Base-by-base conservation (phyloP, 139 green algal genomes). In the Monoraphidium neglectum region DNA sequence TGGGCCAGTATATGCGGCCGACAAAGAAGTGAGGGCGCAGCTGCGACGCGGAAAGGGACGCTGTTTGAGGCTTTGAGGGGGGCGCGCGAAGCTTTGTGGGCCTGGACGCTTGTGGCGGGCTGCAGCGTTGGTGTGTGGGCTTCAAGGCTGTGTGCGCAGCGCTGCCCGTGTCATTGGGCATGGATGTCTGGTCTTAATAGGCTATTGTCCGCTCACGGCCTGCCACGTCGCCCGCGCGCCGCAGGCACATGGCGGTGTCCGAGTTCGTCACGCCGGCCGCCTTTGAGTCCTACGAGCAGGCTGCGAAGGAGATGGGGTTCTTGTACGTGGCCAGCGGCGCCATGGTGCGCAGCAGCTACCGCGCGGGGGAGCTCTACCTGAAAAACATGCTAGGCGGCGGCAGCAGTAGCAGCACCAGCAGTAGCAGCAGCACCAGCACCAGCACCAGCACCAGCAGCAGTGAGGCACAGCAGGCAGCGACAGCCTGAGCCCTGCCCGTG, bases 1-100 rank as follows among this genome's bases (percentile, higher is more conserved):
- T 99, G 43, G 97, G 97, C 1, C 97, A 99, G 91, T 99, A 99
- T 91, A 97, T 99, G 95, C 90, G 94, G 51, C 97, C 97, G 65
- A 99, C 96, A 23, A 97, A 97, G 76, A 89, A 93, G 43, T 51
- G 43, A 12, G 43, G 8, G 8, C 43, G n/a, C n/a, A n/a, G n/a
- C n/a, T n/a, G n/a, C n/a, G n/a, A n/a, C n/a, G n/a, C n/a, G n/a
- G n/a, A n/a, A n/a, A n/a, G 43, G 43, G 43, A 12, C 8, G 43
- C 43, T 51, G 43, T 8, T 12, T 51, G 8, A 21, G 43, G 43
- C 43, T 51, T 51, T 51, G 43, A 12, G 8, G 8, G 8, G 8
- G 43, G 43, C 43, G 43, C n/a, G n/a, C n/a, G n/a, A n/a, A n/a
- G n/a, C n/a, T n/a, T n/a, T n/a, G n/a, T n/a, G n/a, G n/a, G n/a